These are phyloP conservation scores for Wickerhamomyces tratensis DNA, from an alignment of 805 yeast genomes.

Conservation along the genomic window DNA sequence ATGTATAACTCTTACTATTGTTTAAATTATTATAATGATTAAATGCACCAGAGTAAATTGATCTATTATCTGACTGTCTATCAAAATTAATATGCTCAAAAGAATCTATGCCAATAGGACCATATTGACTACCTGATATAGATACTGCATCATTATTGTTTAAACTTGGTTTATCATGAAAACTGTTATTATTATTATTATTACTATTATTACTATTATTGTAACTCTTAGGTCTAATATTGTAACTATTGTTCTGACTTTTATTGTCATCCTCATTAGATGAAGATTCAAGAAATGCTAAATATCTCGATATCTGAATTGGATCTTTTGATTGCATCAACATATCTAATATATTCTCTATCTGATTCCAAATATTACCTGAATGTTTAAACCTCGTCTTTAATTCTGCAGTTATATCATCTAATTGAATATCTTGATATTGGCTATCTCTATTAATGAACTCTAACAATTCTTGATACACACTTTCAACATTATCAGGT, in stretches of 20 bases:
- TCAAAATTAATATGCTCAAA: constrained; percentile 26
- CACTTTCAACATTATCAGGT: constrained; percentile 5
- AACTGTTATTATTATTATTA: no score
- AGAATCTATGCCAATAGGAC: constrained; percentile 24
- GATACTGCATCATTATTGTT: constrained; percentile 6
- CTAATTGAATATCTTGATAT: neutral
- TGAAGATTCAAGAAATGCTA: constrained; percentile 22
- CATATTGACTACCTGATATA: constrained; percentile 2
- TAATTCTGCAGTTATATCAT: neutral
- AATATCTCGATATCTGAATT: constrained; percentile 26
- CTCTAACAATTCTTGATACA: constrained; percentile 10
- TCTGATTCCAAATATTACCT: constrained; percentile 19
- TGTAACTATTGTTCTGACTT: neutral
- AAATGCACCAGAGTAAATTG: constrained; percentile 18
- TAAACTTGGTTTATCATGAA: neutral
- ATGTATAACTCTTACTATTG: constrained; percentile 10
- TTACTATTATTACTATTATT: neutral
- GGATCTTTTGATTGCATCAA: constrained; percentile 20
- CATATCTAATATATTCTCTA: constrained; percentile 23
- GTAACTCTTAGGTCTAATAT: neutral
- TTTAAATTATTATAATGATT: constrained; percentile 1
- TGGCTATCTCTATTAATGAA: constrained; percentile 6
- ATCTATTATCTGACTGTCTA: constrained; percentile 26
- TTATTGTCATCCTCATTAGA: neutral
- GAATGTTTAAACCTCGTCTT: neutral